Evolutionary conservation across 192 early-diverging fungal species (phyloP), one percentile per base, ranked within the genome.

Genomic region (Coemansia sp.): DNA sequence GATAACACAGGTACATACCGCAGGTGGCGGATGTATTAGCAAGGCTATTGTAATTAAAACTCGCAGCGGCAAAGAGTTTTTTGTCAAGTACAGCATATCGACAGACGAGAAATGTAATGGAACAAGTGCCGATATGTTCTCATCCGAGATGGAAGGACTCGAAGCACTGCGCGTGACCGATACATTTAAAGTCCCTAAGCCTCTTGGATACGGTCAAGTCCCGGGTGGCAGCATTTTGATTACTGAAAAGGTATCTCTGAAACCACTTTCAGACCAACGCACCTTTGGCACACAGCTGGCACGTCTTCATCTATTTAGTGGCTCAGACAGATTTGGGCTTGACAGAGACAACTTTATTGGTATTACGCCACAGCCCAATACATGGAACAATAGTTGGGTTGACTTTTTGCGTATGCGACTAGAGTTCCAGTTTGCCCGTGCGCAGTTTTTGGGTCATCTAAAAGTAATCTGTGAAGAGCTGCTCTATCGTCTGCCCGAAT

Each of bases 271-370:
- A 13, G 39, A 62, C 59, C 61, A 69, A 30, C 30, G 38, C 24
- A 55, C 18, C 10, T 43, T 75, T n/a, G 72, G 67, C 18, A 25
- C 55, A 21, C 46, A 48, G 23, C 61, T 75, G 18, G 73, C 73
- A 0, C 44, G 19, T 3, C 27, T 69, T 49, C 67, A 75, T 34
- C 47, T 58, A 41, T 22, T 10, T 1, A 24, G 43, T 12, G 61
- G 73, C 0, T 52, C 66, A 11, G 23, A 25, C 14, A 64, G 38
- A 43, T 75, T 75, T 54, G 73, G 73, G 0, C 57, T 75, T 14
- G 53, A 56, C 22, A 54, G 30, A 0, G 55, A 75, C 49, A 69
- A 69, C 62, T 66, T 33, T 33, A 66, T 75, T 19, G 72, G 72
- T 30, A 57, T 25, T 27, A 75, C 62, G 18, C 59, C 63, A 4